Evolutionary conservation across 768 basidiomycete species (phyloP), one percentile per base, ranked within the genome.

Genomic region (Suillus subaureus): DNA sequence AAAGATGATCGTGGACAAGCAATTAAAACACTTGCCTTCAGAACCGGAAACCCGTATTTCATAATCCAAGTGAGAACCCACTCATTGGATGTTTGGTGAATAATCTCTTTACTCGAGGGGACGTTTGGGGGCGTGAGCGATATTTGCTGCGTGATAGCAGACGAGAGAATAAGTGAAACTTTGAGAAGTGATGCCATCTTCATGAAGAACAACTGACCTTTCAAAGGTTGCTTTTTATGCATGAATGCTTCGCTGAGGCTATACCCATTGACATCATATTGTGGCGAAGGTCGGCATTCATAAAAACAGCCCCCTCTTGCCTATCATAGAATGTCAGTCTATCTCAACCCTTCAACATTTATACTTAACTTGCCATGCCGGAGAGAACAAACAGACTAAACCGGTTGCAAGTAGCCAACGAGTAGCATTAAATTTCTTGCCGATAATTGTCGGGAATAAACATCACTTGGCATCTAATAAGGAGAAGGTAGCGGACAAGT

Each of bases 121-220:
- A 81, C 78, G 49, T 81, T 72, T 18, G 84, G 84, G 63, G 84
- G 80, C 1, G 84, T 84, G 7, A 77, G 70, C 21, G 81, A 77
- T 21, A 77, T 70, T 18, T 82, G 81, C 6, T 82, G 63, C 21
- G 76, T 80, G 51, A 79, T 66, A 73, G 80, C 79, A 49, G 81
- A 79, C 31, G 79, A 71, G 33, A 82, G 65, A 47, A 83, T 75
- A 67, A 78, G 80, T 15, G 82, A 79, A 64, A 84, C 72, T 68
- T 79, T 82, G 45, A 81, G 52, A 40, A 80, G 68, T 33, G 77
- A 70, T 2, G 16, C 52, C 70, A 73, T 73, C 64, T 68, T 74
- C 18, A 52, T n/a, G 45, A 42, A 1, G 31, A 33, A 11, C 28
- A 21, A 21, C 18, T 13, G 6, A 54, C 18, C 31, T 31, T 54